Percentiles rank a stretch among this genome's conserved stretches.
Evolutionary conservation across 2,329 filamentous ascomycete genomes (phyloP).

Genomic region (Diaporthe humulicola): DNA sequence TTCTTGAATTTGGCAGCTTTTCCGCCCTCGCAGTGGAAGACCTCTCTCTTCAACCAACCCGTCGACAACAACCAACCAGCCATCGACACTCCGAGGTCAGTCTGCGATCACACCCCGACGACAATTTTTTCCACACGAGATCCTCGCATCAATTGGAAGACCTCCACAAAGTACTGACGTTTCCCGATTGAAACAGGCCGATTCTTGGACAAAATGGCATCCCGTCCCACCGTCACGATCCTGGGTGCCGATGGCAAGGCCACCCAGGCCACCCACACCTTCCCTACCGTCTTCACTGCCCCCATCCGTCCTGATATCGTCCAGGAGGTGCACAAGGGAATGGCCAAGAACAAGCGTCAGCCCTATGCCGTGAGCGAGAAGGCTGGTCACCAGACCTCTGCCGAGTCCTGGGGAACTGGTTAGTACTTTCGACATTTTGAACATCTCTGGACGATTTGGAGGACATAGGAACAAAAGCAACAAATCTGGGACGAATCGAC

Average conservation of each 20-base stretch:
- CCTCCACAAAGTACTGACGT: conserved; percentile 35
- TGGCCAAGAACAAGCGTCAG: conserved; percentile 99
- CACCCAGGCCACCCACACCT: conserved; percentile 88
- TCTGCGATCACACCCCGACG: not conserved
- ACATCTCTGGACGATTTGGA: not conserved
- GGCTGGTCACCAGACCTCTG: conserved; percentile 99
- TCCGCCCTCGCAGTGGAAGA: conserved; percentile 9
- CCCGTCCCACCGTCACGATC: conserved; percentile 97
- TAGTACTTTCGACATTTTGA: conserved; percentile 57
- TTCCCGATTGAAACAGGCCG: conserved; percentile 37
- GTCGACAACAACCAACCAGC: conserved; percentile 36
- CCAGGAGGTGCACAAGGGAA: conserved; percentile 98
- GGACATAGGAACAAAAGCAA: not conserved
- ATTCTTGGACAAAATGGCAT: conserved; percentile 79
- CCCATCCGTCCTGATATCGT: conserved; percentile 99
- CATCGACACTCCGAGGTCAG: conserved; percentile 32
- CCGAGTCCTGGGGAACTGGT: conserved; percentile 99
- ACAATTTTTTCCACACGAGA: not conserved
- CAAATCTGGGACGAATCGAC: not conserved
- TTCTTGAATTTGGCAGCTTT: conserved; percentile 35
- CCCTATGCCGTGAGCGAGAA: conserved; percentile 99
- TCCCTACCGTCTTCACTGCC: conserved; percentile 96
- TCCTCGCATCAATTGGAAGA: not conserved
- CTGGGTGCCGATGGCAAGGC: conserved; percentile 95
- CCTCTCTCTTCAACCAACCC: conserved; percentile 31